phyloP scores from a whole-genome alignment of 352 stramenopile species.

The Globisporangium ultimum region DNA sequence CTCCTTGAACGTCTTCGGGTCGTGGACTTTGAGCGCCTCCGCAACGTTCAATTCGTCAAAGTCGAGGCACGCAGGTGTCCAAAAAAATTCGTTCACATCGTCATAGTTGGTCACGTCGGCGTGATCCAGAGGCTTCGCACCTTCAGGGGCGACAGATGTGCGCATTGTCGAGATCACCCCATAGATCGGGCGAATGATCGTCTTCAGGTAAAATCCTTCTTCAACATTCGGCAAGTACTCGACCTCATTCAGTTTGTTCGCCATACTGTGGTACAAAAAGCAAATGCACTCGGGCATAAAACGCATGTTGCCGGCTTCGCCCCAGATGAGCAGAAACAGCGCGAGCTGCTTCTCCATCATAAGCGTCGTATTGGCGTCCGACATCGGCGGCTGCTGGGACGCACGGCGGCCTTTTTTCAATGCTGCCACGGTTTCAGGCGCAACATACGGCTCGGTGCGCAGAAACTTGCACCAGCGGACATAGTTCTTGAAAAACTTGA shows the following conservation, averaged over 20 bases:
- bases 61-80: constrained; percentile 57
- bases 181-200: constrained; percentile 77
- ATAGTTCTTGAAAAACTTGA: constrained; percentile 91
- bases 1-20: constrained; percentile 87
- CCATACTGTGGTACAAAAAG: constrained; percentile 85
- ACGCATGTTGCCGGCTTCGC: constrained; percentile 78
- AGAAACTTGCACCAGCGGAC: constrained; percentile 94
- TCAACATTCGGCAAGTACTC: constrained; percentile 45
- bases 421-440: background rate
- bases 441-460: constrained; percentile 55
- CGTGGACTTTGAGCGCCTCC: constrained; percentile 46
- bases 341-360: constrained; percentile 70
- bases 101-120: constrained; percentile 87
- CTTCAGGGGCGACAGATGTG: constrained; percentile 32
- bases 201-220: constrained; percentile 63
- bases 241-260: constrained; percentile 53
- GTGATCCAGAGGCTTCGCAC: constrained; percentile 59
- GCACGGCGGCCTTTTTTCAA: background rate
- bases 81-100: constrained; percentile 90
- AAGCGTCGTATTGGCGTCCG: constrained; percentile 31
- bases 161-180: constrained; percentile 74
- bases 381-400: background rate
- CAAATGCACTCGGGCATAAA: constrained; percentile 90
- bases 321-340: constrained; percentile 82
- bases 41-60: constrained; percentile 72